phyloP scores from a whole-genome alignment of 1,284 basidiomycete species.

The Filobasidium uniguttulatum region DNA sequence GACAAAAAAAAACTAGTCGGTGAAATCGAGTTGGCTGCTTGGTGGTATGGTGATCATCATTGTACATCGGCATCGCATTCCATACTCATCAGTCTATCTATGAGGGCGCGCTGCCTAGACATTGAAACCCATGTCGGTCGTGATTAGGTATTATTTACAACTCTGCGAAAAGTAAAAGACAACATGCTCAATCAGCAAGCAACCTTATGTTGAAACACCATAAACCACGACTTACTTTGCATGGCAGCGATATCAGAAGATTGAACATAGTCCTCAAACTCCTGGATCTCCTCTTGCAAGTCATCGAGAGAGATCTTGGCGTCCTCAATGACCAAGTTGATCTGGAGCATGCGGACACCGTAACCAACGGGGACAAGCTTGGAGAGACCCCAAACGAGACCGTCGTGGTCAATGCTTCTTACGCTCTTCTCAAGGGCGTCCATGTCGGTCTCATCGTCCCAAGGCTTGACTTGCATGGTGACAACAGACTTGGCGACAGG shows the following conservation, averaged over 20 bases:
- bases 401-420: constrained; percentile 74
- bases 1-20: too few relatives aligned
- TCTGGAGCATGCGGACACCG: constrained; percentile 83
- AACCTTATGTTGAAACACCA: not conserved
- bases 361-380: constrained; percentile 89
- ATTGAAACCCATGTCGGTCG: too few relatives aligned
- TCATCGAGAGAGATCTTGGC: constrained; percentile 91
- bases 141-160: constrained; percentile 11
- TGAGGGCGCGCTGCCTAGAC: too few relatives aligned
- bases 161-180: not conserved
- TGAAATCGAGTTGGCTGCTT: too few relatives aligned
- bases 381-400: constrained; percentile 71
- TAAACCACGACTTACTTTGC: constrained; percentile 45
- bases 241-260: constrained; percentile 81
- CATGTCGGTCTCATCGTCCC: constrained; percentile 99
- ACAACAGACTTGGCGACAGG: constrained; percentile 60
- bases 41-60: too few relatives aligned
- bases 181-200: too few relatives aligned
- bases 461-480: constrained; percentile 94
- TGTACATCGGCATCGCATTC: too few relatives aligned
- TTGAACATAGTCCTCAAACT: constrained; percentile 89
- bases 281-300: constrained; percentile 70
- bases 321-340: constrained; percentile 79
- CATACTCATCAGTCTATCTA: too few relatives aligned
- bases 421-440: constrained; percentile 65